These are phyloP conservation scores for Begonia fuchsioides DNA, from an alignment of 306 rosid species.

Conservation along the genomic window DNA sequence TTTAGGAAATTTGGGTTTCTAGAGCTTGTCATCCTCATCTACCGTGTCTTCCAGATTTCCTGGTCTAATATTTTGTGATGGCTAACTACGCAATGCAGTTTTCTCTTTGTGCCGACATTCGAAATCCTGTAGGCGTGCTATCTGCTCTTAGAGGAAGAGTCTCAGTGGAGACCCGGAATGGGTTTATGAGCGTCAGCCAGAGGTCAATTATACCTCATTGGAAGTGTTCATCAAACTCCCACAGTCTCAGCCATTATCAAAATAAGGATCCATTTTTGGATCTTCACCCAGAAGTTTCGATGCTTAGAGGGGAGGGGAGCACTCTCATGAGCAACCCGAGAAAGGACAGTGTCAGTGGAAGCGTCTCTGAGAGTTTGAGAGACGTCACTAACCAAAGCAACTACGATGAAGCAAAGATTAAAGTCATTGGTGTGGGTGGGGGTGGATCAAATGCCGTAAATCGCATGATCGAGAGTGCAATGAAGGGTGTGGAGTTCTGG, in stretches of 20 bases:
- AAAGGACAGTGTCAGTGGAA: constrained; percentile 40
- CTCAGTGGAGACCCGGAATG: constrained; percentile 19
- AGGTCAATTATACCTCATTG: constrained; percentile 20
- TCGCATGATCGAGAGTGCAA: constrained; percentile 92
- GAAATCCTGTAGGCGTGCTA: constrained; percentile 44
- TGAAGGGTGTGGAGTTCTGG: constrained; percentile 95
- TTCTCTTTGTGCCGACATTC: constrained; percentile 31
- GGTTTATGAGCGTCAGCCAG: constrained; percentile 20
- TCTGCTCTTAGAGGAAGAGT: constrained; percentile 42
- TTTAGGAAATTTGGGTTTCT: constrained; percentile 7
- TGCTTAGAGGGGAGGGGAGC: constrained; percentile 84
- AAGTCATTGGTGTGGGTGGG: constrained; percentile 94
- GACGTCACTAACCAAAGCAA: constrained; percentile 27
- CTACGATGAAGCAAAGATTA: constrained; percentile 67
- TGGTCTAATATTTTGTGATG: constrained; percentile 26
- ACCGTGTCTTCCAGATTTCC: background rate
- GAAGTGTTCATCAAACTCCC: constrained; percentile 46
- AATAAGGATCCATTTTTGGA: constrained; percentile 76
- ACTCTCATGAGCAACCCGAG: constrained; percentile 29
- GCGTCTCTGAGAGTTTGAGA: constrained; percentile 34
- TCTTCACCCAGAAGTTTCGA: constrained; percentile 80
- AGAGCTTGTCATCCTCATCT: constrained; percentile 1
- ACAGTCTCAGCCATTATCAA: constrained; percentile 37
- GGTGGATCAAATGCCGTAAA: constrained; percentile 97
- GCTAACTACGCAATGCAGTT: constrained; percentile 31